These are phyloP conservation scores for Hamamelis virginiana DNA, from an alignment of 164 flowering plant species.

Conservation along the genomic window DNA sequence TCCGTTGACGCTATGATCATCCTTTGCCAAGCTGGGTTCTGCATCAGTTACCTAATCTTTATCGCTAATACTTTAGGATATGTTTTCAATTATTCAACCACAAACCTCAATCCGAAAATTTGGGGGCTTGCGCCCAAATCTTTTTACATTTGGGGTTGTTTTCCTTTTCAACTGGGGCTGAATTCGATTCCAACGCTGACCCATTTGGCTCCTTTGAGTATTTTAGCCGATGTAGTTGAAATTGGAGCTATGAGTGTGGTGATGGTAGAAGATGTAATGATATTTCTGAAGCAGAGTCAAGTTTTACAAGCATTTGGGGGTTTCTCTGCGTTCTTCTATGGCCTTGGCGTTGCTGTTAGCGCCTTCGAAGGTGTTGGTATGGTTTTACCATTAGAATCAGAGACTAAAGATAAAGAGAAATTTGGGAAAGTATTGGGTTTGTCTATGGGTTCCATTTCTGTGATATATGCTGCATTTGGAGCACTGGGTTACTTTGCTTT, in stretches of 20 bases:
- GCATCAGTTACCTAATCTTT: conserved; percentile 48
- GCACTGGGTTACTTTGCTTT: conserved; percentile 81
- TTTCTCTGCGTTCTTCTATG: conserved; percentile 58
- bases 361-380: conserved; percentile 89
- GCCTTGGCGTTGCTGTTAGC: conserved; percentile 77
- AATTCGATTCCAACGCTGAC: conserved; percentile 78
- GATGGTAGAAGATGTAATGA: conserved; percentile 65
- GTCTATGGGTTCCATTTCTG: conserved; percentile 58
- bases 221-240: conserved; percentile 86
- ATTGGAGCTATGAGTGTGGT: conserved; percentile 84
- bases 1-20: conserved; percentile 49
- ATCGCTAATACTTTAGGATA: conserved; percentile 57
- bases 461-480: conserved; percentile 73
- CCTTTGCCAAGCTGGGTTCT: conserved; percentile 50
- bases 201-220: conserved; percentile 87
- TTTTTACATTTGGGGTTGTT: conserved; percentile 61
- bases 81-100: conserved; percentile 24
- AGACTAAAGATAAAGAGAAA: conserved; percentile 52
- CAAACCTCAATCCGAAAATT: conserved; percentile 9
- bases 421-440: conserved; percentile 59
- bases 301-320: conserved; percentile 61
- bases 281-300: conserved; percentile 31
- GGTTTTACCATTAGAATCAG: conserved; percentile 80
- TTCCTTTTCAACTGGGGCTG: conserved; percentile 79
- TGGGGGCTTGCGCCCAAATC: conserved; percentile 39